A percentile compares a stretch with the other conserved stretches of the same genome.
phyloP scores from a whole-genome alignment of 257 asterid species.

The Mentha longifolia region DNA sequence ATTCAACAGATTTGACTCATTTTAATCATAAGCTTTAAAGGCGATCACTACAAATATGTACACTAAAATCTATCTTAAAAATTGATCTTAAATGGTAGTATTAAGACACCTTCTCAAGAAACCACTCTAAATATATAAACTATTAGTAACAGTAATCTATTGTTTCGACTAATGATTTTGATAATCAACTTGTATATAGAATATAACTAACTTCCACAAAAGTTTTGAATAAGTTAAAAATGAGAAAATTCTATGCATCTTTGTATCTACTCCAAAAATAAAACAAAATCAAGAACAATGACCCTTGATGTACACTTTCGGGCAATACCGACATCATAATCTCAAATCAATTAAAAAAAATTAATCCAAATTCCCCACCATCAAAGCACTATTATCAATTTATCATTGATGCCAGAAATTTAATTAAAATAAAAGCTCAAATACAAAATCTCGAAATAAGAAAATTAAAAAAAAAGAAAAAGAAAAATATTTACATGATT shows the following conservation, averaged over 20 bases:
- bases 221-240: background rate
- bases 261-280: background rate
- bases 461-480: background rate
- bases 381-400: background rate
- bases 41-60: background rate
- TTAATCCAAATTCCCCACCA: background rate
- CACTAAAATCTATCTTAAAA: background rate
- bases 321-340: background rate
- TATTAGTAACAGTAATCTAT: background rate
- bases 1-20: background rate
- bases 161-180: background rate
- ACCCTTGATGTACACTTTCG: background rate
- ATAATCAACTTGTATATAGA: background rate
- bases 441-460: background rate
- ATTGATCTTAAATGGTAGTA: background rate
- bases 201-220: background rate
- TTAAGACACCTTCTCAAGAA: background rate
- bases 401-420: background rate
- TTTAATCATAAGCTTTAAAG: background rate
- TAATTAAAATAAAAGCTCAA: background rate
- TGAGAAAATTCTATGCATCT: background rate
- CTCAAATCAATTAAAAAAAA: background rate
- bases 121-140: background rate
- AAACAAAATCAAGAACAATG: background rate
- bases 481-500: background rate